Evolutionary conservation across 441 rosid species (phyloP), one percentile per base, ranked within the genome.

Genomic region (Dalechampia spathulata): DNA sequence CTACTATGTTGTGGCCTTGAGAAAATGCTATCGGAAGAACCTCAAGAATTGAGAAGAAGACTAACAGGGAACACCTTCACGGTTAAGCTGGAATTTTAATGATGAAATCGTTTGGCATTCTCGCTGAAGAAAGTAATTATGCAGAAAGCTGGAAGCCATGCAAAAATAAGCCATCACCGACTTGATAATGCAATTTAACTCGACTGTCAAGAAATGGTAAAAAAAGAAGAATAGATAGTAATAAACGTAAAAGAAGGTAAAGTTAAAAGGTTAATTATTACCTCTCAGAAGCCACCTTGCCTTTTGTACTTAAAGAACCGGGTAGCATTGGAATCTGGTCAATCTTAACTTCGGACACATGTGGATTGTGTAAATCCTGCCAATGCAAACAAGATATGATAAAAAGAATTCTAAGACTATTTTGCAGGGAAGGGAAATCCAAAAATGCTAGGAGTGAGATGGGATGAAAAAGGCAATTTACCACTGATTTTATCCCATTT

Each of bases 41-140:
- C 58, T 86, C 88, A 0, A 66, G 83, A 36, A 68, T 75, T 5
- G 86, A 78, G 20, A 74, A 38, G 85, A 82, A 51, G 78, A 78
- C 47, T 56, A 65, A 50, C 65, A 70, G n/a, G n/a, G n/a, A 43
- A 63, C 48, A 30, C 34, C 46, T n/a, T 55, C 36, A 1, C 40
- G 17, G 47, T 68, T 58, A 90, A 45, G 63, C 82, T 70, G 50
- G 75, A 64, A 70, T 73, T 61, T 64, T 75, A 70, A 26, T 47
- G 49, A 27, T 58, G 68, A 57, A 49, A 57, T 69, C 65, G 66
- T 62, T 72, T 67, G 56, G 72, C 64, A 49, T 53, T 67, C 80
- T 80, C 79, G 74, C 88, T 76, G 87, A 71, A 66, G 81, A 79
- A 67, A 79, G 74, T 69, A 81, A 75, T 66, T 62, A 67, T 56